Conservation (phyloP, 345 rosid species). For the Tarenaya hassleriana region DNA sequence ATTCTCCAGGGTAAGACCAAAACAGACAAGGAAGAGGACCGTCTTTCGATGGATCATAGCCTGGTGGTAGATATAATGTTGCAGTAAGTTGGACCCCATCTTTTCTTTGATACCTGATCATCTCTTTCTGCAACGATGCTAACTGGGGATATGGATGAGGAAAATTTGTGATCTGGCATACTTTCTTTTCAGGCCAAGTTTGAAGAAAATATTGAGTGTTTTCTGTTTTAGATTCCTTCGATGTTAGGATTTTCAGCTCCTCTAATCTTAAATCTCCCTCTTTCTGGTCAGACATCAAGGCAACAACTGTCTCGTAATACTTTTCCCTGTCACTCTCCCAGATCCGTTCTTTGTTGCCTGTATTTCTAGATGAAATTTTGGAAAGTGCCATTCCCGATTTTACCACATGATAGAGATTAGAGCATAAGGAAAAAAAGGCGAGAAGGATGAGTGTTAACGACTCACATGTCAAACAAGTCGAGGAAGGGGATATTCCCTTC, state of each 20-base stretch:
- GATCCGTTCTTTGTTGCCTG: conserved; percentile 90
- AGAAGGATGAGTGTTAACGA: conserved; percentile 18
- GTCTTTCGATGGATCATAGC: conserved; percentile 78
- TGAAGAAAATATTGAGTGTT: conserved; percentile 83
- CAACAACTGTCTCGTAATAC: conserved; percentile 80
- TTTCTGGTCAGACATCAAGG: conserved; percentile 83
- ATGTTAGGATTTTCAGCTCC: conserved; percentile 72
- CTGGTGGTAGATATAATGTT: conserved; percentile 87
- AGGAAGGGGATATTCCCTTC: conserved; percentile 96
- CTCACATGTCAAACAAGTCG: conserved; percentile 97
- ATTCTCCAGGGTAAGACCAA: conserved; percentile 99
- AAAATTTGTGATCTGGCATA: conserved; percentile 71
- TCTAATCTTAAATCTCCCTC: conserved; percentile 64
- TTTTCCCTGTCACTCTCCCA: conserved; percentile 96
- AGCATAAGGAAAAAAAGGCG: background rate
- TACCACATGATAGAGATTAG: conserved; percentile 14
- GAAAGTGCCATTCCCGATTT: conserved; percentile 10
- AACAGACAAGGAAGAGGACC: conserved; percentile 92
- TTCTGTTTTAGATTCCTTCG: conserved; percentile 93
- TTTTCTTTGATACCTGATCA: conserved; percentile 92
- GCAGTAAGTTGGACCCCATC: conserved; percentile 97
- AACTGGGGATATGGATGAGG: conserved; percentile 97
- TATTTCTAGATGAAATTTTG: conserved; percentile 50
- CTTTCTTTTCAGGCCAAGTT: conserved; percentile 81
- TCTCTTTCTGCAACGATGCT: conserved; percentile 88